Evolutionary conservation across 495 filamentous ascomycete genomes (phyloP), one percentile per base, ranked within the genome.

Genomic region (Penicillium manginii): DNA sequence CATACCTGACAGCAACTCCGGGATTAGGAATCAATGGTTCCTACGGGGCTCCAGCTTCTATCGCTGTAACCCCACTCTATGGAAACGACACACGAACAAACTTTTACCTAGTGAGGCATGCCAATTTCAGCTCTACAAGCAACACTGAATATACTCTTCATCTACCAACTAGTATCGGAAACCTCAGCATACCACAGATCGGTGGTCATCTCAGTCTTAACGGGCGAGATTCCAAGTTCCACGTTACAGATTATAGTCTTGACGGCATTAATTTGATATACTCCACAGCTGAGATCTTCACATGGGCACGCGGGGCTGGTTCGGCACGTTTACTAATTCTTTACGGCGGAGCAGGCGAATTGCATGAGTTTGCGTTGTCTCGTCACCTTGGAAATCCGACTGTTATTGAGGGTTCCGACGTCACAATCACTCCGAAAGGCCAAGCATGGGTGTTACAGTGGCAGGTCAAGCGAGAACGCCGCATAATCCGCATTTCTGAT

Each of bases 241-340:
- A 87, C 59, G 84, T 91, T 19, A 85, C 83, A 7, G 87, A 92
- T 68, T 91, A 91, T 55, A 73, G 83, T 42, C 65, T 91, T 40
- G 80, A 76, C 12, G 79, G 79, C 14, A 72, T 73, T 2, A 84
- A 73, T 9, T 57, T 91, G 22, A 69, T 91, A 1, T 92, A 91
- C 70, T 90, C 86, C 0, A 84, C 88, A 3, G 86, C 85, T 0
- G 88, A 93, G 49, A 78, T 90, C 26, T 88, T 88, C 50, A 88
- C 86, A 0, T 84, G 82, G 83, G 78, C 84, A 32, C 45, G 58
- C 64, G 76, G 76, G 40, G 75, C 81, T 52, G 80, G 76, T 21
- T 66, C 73, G 2, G 81, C 78, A 61, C 84, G 79, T 15, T 72
- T 88, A 1, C 67, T 90, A 2, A 64, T 91, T 19, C 59, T 93